These are phyloP conservation scores for Aspergillus asperescens DNA, from an alignment of 495 filamentous ascomycete species.

Conservation along the genomic window DNA sequence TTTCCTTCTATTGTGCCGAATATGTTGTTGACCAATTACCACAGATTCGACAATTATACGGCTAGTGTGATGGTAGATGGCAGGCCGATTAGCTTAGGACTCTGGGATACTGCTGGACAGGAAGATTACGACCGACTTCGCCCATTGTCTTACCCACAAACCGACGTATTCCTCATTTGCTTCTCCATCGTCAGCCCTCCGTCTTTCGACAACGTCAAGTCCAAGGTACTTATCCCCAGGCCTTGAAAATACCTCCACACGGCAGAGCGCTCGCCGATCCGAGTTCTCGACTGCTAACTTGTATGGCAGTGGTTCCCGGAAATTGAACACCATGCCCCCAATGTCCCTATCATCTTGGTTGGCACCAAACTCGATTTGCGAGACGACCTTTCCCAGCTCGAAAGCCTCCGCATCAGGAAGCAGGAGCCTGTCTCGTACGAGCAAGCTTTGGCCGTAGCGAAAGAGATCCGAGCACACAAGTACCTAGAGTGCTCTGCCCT, in stretches of 20 bases:
- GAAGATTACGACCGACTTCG: conserved; percentile 97
- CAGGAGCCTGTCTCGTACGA: conserved; percentile 93
- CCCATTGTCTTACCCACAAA: conserved; percentile 95
- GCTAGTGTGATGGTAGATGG: conserved; percentile 98
- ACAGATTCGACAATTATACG: conserved; percentile 97
- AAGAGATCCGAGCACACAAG: conserved; percentile 89
- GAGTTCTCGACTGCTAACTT: conserved; percentile 7
- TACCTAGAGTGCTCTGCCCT: conserved; percentile 98
- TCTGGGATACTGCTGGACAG: conserved; percentile 99
- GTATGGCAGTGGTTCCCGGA: conserved; percentile 84
- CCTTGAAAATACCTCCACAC: not conserved
- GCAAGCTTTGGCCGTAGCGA: conserved; percentile 74
- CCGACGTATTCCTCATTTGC: conserved; percentile 96
- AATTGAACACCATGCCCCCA: conserved; percentile 93
- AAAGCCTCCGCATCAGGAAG: conserved; percentile 72
- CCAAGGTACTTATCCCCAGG: conserved; percentile 59
- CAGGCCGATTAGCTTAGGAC: conserved; percentile 89
- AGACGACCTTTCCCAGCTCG: conserved; percentile 77
- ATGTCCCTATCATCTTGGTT: conserved; percentile 93
- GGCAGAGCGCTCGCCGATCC: not conserved
- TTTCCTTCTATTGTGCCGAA: conserved; percentile 9
- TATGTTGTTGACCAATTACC: conserved; percentile 8
- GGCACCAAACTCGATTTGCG: conserved; percentile 96
- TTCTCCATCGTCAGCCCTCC: conserved; percentile 97
- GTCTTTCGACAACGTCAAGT: conserved; percentile 95